These are phyloP conservation scores for Leccinum aurantiacum DNA, from an alignment of 768 basidiomycete genomes.

Conservation along the genomic window DNA sequence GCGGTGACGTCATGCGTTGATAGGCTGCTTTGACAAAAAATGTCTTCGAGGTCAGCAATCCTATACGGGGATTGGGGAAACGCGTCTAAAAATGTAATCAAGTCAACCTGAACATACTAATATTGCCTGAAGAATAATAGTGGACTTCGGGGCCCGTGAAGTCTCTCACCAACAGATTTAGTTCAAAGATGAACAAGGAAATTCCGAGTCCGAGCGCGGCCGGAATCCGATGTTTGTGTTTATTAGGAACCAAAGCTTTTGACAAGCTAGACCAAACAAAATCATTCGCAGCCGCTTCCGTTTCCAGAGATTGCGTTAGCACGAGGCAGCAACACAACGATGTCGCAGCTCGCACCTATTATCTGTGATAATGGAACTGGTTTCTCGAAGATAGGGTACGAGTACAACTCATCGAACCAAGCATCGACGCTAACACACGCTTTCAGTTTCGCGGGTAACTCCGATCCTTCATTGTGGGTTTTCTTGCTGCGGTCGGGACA, in stretches of 20 bases:
- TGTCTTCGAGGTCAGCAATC: not conserved
- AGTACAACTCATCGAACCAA: not conserved
- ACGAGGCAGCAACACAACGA: constrained; percentile 32
- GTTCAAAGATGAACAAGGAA: not conserved
- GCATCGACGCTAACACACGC: constrained; percentile 12
- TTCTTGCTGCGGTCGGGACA: constrained; percentile 3
- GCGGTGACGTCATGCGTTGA: not conserved
- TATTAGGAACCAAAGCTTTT: constrained; percentile 28
- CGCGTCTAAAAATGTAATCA: not conserved
- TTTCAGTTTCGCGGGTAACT: constrained; percentile 93
- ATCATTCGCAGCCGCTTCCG: constrained; percentile 14
- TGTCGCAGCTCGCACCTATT: constrained; percentile 89
- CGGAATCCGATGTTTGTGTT: constrained; percentile 17
- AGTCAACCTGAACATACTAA: not conserved
- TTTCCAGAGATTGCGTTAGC: constrained; percentile 11
- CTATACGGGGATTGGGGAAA: not conserved
- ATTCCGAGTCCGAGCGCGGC: not conserved
- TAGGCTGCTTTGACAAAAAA: not conserved
- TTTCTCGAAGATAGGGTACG: constrained; percentile 94
- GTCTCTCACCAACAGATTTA: not conserved
- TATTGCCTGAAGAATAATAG: not conserved
- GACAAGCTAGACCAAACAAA: constrained; percentile 26
- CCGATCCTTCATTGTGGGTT: constrained; percentile 94
- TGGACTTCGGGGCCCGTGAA: not conserved
- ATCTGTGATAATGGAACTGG: constrained; percentile 99